Percentiles rank a stretch among this genome's conserved stretches.
phyloP scores from a whole-genome alignment of 2,329 filamentous ascomycete species.

The Pestalotiopsis fici region DNA sequence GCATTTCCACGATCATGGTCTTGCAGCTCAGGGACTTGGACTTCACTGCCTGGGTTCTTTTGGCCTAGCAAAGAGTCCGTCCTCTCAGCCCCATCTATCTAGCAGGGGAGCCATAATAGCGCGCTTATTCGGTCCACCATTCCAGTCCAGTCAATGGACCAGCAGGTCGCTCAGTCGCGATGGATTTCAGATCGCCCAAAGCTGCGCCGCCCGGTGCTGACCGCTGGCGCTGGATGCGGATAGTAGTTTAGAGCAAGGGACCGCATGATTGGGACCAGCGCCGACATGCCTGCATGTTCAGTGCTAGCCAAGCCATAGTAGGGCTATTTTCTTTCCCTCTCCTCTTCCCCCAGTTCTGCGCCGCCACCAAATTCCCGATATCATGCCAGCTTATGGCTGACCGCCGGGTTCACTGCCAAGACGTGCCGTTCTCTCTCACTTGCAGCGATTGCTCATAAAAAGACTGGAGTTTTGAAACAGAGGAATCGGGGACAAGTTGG shows the following conservation, averaged over 20 bases:
- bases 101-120: background rate
- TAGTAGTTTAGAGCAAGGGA: background rate
- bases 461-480: background rate
- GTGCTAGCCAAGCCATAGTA: too few species aligned
- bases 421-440: background rate
- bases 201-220: background rate
- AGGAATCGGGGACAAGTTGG: background rate
- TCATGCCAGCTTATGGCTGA: background rate
- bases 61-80: background rate
- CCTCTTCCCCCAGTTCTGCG: background rate
- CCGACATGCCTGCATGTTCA: too few species aligned
- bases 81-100: background rate
- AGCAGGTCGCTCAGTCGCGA: background rate
- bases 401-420: background rate
- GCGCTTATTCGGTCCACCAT: background rate
- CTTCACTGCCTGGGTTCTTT: background rate
- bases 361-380: background rate
- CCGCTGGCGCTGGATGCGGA: background rate
- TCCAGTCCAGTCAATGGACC: background rate
- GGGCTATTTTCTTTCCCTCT: too few species aligned
- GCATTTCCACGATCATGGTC: background rate
- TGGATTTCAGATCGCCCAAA: background rate
- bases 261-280: too few species aligned
- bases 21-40: background rate
- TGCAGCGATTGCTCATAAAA: background rate